A percentile compares a stretch with the other conserved stretches of the same genome.
phyloP scores from a whole-genome alignment of 164 flowering plant species.

The Amborella trichopoda region DNA sequence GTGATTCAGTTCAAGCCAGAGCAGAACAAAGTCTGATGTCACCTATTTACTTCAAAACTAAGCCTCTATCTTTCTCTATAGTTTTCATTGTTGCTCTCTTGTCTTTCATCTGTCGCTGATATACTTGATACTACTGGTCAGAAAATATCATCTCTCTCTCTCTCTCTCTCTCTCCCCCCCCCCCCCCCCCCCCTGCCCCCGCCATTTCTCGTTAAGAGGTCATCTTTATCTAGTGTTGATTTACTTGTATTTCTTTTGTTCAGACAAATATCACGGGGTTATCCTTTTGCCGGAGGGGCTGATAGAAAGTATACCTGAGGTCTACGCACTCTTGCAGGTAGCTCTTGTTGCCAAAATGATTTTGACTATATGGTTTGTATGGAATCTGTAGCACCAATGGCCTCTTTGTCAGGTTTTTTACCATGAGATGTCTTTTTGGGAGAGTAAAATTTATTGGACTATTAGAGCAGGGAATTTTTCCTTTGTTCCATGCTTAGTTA shows the following conservation, averaged over 20 bases:
- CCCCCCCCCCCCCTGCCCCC: too few species aligned
- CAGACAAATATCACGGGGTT: constrained; percentile 96
- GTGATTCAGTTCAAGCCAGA: constrained; percentile 95
- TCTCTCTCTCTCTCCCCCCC: too few species aligned
- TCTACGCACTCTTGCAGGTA: constrained; percentile 94
- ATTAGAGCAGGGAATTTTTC: background rate
- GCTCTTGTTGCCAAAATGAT: too few species aligned
- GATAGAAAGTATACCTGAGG: constrained; percentile 95
- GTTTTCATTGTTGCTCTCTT: background rate
- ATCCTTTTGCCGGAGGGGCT: constrained; percentile 93
- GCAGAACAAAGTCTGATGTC: constrained; percentile 55
- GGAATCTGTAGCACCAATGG: too few species aligned
- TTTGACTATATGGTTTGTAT: too few species aligned
- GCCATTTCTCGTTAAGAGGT: too few species aligned
- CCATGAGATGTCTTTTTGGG: too few species aligned
- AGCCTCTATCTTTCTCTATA: background rate
- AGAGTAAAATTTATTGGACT: too few species aligned
- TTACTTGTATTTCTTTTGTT: constrained; percentile 2
- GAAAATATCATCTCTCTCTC: too few species aligned
- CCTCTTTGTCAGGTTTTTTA: too few species aligned
- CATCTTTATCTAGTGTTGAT: background rate
- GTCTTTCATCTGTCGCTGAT: too few species aligned
- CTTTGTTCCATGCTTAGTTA: background rate
- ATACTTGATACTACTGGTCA: too few species aligned
- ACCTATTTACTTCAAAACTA: background rate